A percentile compares a stretch with the other conserved stretches of the same genome.
Evolutionary conservation across 2,329 filamentous ascomycete species (phyloP).

Genomic region (Xylariaceae sp.): DNA sequence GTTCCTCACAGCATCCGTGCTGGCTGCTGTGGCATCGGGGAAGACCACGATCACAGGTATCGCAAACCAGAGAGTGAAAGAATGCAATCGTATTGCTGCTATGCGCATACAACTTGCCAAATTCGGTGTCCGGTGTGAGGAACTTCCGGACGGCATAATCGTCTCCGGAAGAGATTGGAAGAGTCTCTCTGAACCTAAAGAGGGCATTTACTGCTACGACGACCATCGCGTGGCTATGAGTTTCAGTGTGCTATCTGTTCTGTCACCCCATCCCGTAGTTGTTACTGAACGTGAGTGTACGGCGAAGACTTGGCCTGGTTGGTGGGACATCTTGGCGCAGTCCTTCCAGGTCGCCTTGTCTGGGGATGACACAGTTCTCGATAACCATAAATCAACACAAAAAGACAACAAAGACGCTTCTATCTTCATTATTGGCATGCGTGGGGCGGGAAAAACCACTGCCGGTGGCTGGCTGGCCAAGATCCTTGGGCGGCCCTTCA

Average conservation of each 20-base stretch:
- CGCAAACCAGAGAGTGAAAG: slow-evolving; percentile 95
- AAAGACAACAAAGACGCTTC: slow-evolving; percentile 53
- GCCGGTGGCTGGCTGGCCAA: slow-evolving; percentile 80
- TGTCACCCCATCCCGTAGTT: slow-evolving; percentile 66
- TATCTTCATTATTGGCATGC: slow-evolving; percentile 94
- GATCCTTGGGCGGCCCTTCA: slow-evolving; percentile 69
- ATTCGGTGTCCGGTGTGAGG: slow-evolving; percentile 80
- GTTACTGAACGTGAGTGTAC: slow-evolving; percentile 89
- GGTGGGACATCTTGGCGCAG: slow-evolving; percentile 87
- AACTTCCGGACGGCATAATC: slow-evolving; percentile 93
- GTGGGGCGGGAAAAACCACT: slow-evolving; percentile 94
- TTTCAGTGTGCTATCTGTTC: slow-evolving; percentile 81
- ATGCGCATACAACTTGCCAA: slow-evolving; percentile 95
- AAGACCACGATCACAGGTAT: slow-evolving; percentile 88
- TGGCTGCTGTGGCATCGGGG: slow-evolving; percentile 82
- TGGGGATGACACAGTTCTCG: slow-evolving; percentile 58
- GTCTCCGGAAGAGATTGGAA: slow-evolving; percentile 51
- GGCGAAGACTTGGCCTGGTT: slow-evolving; percentile 97
- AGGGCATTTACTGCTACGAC: slow-evolving; percentile 85
- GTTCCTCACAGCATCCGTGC: slow-evolving; percentile 89
- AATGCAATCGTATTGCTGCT: slow-evolving; percentile 92
- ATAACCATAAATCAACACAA: slow-evolving; percentile 30
- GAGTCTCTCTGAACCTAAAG: slow-evolving; percentile 51
- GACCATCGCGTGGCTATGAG: slow-evolving; percentile 98
- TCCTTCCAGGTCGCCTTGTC: slow-evolving; percentile 73